Base-by-base conservation (phyloP, 108 stramenopile species). In the Pseudonitzschia multiseries region DNA sequence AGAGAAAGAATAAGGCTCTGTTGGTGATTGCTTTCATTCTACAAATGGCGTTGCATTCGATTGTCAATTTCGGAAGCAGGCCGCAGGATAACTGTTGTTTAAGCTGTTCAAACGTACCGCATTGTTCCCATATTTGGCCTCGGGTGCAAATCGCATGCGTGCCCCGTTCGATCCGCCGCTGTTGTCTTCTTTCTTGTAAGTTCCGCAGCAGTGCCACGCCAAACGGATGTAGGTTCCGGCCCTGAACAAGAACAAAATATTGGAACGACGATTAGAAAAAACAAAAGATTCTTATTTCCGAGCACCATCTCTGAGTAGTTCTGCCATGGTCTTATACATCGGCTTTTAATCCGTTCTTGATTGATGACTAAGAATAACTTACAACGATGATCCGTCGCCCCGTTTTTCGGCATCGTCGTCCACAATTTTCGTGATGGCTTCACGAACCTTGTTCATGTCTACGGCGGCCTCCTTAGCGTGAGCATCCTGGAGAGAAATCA, bases 191-290 rank as follows among this genome's bases (percentile, higher is more conserved):
- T 84, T 81, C 73, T 69, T 77, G 72, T 91, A 98, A 5, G 97
- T 96, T 22, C 97, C 98, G 4, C 94, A 86, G 56, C 83, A 84
- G 75, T 99, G 99, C 98, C 98, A 99, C 0, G 98, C 97, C 57
- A 99, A 56, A 56, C 93, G 82, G 22, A 94, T 89, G 48, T 90
- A 89, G 28, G 93, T 94, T 33, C 89, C 90, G 18, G 83, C 80
- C 51, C 57, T 59, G 57, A 59, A 31, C 17, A 48, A 5, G 18
- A 48, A 48, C 8, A 48, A 48, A 14, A 10, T 10, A 14, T 18
- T 18, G 9, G 18, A 48, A 14, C 4, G 46, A 48, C 14, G 2
- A 18, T 10, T 1, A 48, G 14, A 2, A 3, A 48, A 36, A 36
- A 36, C 2, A 36, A 36, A 36, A 36, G 36, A 5, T 36, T 2